Conservation (phyloP, 345 rosid genomes). For the Cardamine chenopodiifolia region DNA sequence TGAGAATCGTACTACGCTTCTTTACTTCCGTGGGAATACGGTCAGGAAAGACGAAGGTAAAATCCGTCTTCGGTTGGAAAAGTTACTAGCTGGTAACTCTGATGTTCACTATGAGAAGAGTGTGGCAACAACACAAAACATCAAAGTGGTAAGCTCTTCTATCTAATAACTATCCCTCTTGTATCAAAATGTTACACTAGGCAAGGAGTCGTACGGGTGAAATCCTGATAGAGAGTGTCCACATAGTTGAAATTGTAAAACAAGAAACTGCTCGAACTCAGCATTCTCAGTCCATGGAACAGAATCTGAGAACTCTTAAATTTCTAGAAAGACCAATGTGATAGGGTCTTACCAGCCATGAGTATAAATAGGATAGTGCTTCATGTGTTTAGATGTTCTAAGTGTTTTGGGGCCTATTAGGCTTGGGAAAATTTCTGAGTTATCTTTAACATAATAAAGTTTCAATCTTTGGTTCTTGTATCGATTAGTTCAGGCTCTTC, state of each 20-base stretch:
- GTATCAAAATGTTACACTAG: neutral
- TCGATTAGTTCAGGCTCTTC: slow-evolving; percentile 6
- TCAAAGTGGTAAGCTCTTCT: slow-evolving; percentile 61
- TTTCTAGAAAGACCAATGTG: neutral
- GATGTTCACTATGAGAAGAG: slow-evolving; percentile 77
- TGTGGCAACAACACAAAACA: slow-evolving; percentile 64
- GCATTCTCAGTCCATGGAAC: neutral
- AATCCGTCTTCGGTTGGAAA: slow-evolving; percentile 74
- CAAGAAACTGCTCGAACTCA: neutral
- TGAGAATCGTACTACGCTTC: slow-evolving; percentile 71
- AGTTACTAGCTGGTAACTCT: slow-evolving; percentile 61
- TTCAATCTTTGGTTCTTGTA: slow-evolving; percentile 17
- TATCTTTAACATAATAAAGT: neutral
- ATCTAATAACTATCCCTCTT: neutral
- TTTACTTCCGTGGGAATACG: slow-evolving; percentile 92
- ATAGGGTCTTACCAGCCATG: neutral
- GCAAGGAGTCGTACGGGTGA: neutral
- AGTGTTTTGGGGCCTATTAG: slow-evolving; percentile 5
- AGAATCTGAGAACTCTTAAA: neutral
- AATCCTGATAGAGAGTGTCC: neutral
- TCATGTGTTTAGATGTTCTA: neutral
- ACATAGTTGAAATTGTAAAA: neutral
- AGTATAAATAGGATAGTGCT: neutral
- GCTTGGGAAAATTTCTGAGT: neutral
- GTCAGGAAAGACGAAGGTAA: slow-evolving; percentile 90